phyloP scores from a whole-genome alignment of 2,329 filamentous ascomycete species.

The Xylaria sp. region DNA sequence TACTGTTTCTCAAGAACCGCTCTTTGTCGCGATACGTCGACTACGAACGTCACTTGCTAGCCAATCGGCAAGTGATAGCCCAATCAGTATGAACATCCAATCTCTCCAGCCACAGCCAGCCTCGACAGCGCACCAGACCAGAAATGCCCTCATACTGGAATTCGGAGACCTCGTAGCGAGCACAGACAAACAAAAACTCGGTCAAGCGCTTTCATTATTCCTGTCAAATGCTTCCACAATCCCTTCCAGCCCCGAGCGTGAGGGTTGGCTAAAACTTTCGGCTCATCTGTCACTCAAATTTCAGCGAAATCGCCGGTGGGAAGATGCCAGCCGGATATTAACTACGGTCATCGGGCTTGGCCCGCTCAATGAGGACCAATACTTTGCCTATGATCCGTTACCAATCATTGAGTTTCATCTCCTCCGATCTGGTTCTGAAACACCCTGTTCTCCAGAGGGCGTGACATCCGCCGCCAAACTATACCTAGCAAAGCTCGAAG shows the following conservation, averaged over 20 bases:
- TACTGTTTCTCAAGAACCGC: not conserved
- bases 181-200: constrained; percentile 39
- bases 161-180: constrained; percentile 26
- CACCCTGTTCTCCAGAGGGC: constrained; percentile 21
- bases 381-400: constrained; percentile 53
- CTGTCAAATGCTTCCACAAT: constrained; percentile 24
- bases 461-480: constrained; percentile 47
- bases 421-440: constrained; percentile 29
- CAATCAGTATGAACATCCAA: not conserved
- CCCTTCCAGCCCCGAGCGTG: constrained; percentile 28
- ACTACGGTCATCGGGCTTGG: constrained; percentile 43
- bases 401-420: constrained; percentile 50
- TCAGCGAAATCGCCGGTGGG: constrained; percentile 47
- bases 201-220: constrained; percentile 42
- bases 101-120: not conserved
- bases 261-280: constrained; percentile 46
- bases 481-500: constrained; percentile 49
- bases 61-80: not conserved
- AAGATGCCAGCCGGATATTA: constrained; percentile 51
- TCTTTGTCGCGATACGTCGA: not conserved
- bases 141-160: constrained; percentile 2
- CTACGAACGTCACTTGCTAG: not conserved
- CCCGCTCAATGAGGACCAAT: constrained; percentile 50
- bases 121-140: not conserved
- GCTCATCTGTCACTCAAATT: constrained; percentile 51